Evolutionary conservation across 805 yeast species (phyloP).

Genomic region (Lipomyces sp.): DNA sequence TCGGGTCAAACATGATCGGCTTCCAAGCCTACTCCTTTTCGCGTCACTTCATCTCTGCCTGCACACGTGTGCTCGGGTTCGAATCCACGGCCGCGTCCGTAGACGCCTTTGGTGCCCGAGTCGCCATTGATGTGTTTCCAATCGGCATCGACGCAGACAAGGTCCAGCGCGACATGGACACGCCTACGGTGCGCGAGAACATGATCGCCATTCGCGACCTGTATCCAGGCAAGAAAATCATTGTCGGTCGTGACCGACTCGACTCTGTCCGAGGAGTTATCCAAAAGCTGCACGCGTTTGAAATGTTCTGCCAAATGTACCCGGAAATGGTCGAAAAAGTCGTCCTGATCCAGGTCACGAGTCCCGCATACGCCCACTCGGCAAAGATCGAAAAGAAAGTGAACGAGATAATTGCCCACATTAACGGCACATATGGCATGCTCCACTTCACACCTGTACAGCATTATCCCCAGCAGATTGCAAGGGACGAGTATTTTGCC

Average conservation of each 20-base stretch:
- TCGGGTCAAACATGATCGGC: slow-evolving; percentile 84
- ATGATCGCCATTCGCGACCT: slow-evolving; percentile 61
- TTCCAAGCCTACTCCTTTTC: slow-evolving; percentile 87
- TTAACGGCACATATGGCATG: slow-evolving; percentile 83
- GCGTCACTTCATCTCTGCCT: slow-evolving; percentile 88
- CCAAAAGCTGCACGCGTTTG: slow-evolving; percentile 91
- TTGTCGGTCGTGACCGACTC: slow-evolving; percentile 91
- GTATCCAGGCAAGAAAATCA: slow-evolving; percentile 61
- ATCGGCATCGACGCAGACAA: slow-evolving; percentile 83
- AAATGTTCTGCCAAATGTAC: slow-evolving; percentile 81
- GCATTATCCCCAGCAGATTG: slow-evolving; percentile 89
- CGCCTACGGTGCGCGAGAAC: slow-evolving; percentile 52
- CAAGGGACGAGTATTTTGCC: slow-evolving; percentile 86
- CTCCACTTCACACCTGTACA: slow-evolving; percentile 85
- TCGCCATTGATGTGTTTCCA: slow-evolving; percentile 76
- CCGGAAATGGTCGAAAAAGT: slow-evolving; percentile 92
- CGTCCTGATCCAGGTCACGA: slow-evolving; percentile 87
- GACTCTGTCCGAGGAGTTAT: slow-evolving; percentile 92
- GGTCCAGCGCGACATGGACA: slow-evolving; percentile 67
- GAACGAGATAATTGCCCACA: slow-evolving; percentile 76
- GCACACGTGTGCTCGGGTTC: slow-evolving; percentile 84
- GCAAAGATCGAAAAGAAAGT: slow-evolving; percentile 78
- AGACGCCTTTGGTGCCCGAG: slow-evolving; percentile 75
- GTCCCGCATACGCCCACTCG: slow-evolving; percentile 68
- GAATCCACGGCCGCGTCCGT: slow-evolving; percentile 50